A percentile compares a stretch with the other conserved stretches of the same genome.
phyloP scores from a whole-genome alignment of 108 stramenopile genomes.

The Pseudonitzschia pungens region DNA sequence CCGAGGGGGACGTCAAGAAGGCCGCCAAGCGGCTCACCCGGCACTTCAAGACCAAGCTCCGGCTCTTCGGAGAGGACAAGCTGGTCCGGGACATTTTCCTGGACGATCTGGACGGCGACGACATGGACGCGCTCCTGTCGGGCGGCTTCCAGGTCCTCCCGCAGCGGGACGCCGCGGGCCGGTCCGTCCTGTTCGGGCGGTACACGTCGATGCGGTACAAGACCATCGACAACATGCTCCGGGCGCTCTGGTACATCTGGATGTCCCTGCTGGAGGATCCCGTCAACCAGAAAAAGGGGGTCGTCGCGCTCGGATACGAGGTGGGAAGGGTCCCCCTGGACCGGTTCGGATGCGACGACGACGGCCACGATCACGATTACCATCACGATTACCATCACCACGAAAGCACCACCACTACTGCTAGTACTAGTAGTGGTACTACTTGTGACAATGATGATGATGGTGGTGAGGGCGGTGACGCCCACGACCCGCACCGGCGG shows the following conservation, averaged over 20 bases:
- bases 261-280: conserved; percentile 31
- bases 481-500: no score
- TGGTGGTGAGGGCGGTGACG: no score
- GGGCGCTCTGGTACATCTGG: conserved; percentile 36
- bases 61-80: conserved; percentile 25
- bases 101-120: conserved; percentile 22
- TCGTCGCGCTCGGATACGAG: conserved; percentile 30
- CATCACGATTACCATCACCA: no score
- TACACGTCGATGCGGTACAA: conserved; percentile 23
- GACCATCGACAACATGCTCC: conserved; percentile 26
- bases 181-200: conserved; percentile 32
- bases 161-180: conserved; percentile 29
- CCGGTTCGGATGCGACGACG: conserved; percentile 17
- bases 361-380: no score
- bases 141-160: conserved; percentile 35
- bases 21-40: conserved; percentile 28
- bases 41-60: conserved; percentile 28
- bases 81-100: conserved; percentile 21
- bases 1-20: conserved; percentile 22
- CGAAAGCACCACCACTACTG: no score
- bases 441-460: no score
- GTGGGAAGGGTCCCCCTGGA: conserved; percentile 20
- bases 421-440: no score
- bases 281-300: conserved; percentile 31
- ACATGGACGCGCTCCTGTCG: conserved; percentile 26